These are phyloP conservation scores for Hamamelis virginiana DNA, from an alignment of 164 flowering plant species.

Conservation along the genomic window DNA sequence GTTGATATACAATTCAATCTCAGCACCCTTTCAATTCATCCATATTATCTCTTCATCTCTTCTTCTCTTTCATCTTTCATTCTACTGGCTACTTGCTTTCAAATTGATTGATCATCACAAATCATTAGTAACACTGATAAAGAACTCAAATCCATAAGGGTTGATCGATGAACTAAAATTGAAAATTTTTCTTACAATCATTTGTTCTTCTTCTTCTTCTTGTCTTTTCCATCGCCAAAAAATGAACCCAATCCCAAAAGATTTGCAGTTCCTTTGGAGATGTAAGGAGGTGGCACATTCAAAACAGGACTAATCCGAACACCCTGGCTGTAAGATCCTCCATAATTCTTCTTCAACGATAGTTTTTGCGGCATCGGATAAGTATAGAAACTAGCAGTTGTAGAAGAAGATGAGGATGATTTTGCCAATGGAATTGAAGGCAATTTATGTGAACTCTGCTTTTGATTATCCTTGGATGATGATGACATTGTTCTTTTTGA, in stretches of 20 bases:
- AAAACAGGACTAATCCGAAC: slow-evolving; percentile 34
- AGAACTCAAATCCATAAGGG: neutral
- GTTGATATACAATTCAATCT: slow-evolving; percentile 12
- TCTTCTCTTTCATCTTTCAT: no score
- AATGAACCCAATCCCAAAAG: slow-evolving; percentile 45
- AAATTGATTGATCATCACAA: neutral
- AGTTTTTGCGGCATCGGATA: slow-evolving; percentile 27
- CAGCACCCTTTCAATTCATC: slow-evolving; percentile 4
- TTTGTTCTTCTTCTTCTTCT: slow-evolving; percentile 28
- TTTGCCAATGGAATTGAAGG: slow-evolving; percentile 8
- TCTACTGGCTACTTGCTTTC: neutral
- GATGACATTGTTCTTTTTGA: neutral
- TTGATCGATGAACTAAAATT: no score
- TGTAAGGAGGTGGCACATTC: slow-evolving; percentile 39
- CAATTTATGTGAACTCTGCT: slow-evolving; percentile 20
- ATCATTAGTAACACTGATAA: neutral
- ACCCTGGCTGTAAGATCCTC: slow-evolving; percentile 28
- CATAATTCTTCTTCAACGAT: slow-evolving; percentile 23
- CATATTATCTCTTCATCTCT: neutral
- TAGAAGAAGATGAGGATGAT: slow-evolving; percentile 14
- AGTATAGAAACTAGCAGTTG: neutral
- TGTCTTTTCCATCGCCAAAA: slow-evolving; percentile 32
- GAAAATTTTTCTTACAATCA: slow-evolving; percentile 14
- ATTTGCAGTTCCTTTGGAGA: slow-evolving; percentile 32
- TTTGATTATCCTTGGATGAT: neutral